Percentiles rank a stretch among this genome's conserved stretches.
phyloP scores from a whole-genome alignment of 2,329 filamentous ascomycete species.

The Colletotrichum paranaense region DNA sequence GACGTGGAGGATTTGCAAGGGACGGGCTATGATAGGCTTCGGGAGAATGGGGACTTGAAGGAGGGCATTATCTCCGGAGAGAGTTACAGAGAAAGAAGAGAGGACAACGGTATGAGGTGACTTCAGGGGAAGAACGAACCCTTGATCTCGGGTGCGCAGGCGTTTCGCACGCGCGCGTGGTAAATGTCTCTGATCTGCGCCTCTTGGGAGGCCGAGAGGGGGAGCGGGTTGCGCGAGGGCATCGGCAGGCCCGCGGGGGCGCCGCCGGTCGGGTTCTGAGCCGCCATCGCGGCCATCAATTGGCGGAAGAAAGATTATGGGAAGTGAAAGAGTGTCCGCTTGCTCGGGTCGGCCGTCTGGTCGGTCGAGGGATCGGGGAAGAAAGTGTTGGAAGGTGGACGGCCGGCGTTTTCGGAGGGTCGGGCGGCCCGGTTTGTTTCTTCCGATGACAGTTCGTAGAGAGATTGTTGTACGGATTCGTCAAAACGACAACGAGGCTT shows the following conservation, averaged over 20 bases:
- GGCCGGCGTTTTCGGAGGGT: not conserved
- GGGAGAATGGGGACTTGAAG: not conserved
- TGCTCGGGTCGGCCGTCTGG: no score
- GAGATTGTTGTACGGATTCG: not conserved
- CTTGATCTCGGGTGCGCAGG: conserved; percentile 84
- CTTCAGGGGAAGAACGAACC: conserved; percentile 55
- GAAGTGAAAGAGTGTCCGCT: no score
- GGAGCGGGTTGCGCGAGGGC: conserved; percentile 81
- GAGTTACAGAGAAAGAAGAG: not conserved
- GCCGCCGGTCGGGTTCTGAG: conserved; percentile 46
- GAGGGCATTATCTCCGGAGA: not conserved
- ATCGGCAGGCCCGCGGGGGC: conserved; percentile 47
- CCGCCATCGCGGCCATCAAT: conserved; percentile 54
- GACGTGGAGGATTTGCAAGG: not conserved
- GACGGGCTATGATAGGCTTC: not conserved
- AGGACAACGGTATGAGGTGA: no score
- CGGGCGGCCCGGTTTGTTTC: not conserved
- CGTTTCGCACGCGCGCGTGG: conserved; percentile 79
- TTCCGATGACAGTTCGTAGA: not conserved
- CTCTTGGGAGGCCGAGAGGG: conserved; percentile 85
- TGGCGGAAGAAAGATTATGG: not conserved
- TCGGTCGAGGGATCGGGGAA: not conserved
- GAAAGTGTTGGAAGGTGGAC: not conserved
- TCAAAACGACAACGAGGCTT: not conserved
- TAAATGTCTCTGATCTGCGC: conserved; percentile 84